Evolutionary conservation across 108 stramenopile species (phyloP).

Genomic region (Cyclotella sp.): DNA sequence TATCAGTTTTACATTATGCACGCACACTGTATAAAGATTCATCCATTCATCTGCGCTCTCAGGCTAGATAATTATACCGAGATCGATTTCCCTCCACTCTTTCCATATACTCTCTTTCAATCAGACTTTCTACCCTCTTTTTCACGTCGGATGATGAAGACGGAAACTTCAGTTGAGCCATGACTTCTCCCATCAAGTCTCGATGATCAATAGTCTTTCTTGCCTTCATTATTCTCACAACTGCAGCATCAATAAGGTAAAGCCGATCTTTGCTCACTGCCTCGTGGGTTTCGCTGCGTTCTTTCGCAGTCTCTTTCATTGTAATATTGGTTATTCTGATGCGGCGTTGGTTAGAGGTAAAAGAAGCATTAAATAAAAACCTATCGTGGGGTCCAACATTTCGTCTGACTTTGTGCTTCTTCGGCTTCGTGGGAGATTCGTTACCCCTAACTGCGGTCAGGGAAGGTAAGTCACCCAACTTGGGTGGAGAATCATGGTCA

Average conservation of each 20-base stretch:
- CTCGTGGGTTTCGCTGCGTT: conserved; percentile 92
- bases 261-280: conserved; percentile 91
- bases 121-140: conserved; percentile 96
- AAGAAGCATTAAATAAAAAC: conserved; percentile 83
- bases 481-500: conserved; percentile 42
- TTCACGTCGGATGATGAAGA: conserved; percentile 89
- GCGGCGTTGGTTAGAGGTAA: conserved; percentile 85
- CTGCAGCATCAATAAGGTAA: conserved; percentile 96
- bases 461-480: conserved; percentile 2
- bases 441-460: conserved; percentile 23
- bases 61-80: conserved; percentile 97
- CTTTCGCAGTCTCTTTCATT: conserved; percentile 93
- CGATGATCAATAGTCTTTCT: conserved; percentile 94
- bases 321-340: conserved; percentile 96
- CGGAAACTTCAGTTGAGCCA: conserved; percentile 93
- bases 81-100: conserved; percentile 87
- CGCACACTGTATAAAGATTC: too few relatives aligned
- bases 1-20: too few relatives aligned
- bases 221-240: conserved; percentile 99
- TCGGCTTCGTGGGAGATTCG: conserved; percentile 43
- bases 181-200: conserved; percentile 88
- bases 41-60: conserved; percentile 10
- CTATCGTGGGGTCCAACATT: conserved; percentile 79
- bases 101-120: conserved; percentile 98
- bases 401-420: conserved; percentile 68